Evolutionary conservation across 2,329 filamentous ascomycete genomes (phyloP).

Genomic region (Cladosporium sp.): DNA sequence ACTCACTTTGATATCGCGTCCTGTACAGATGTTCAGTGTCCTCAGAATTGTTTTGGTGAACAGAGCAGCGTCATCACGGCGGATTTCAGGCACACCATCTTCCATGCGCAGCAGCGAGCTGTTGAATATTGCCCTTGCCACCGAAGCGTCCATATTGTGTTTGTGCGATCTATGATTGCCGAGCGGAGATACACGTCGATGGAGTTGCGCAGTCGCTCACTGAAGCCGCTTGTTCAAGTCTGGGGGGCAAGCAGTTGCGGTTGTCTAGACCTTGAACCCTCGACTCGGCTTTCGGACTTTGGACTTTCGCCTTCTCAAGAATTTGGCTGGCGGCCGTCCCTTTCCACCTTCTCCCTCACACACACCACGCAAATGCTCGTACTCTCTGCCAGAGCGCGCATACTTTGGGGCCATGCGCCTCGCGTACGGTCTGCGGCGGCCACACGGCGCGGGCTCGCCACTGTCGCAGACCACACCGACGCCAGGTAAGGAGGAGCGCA

Average conservation of each 20-base stretch:
- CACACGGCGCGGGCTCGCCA: slow-evolving; percentile 39
- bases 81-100: slow-evolving; percentile 3
- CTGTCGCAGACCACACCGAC: slow-evolving; percentile 34
- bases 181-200: too few species aligned
- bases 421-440: slow-evolving; percentile 39
- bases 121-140: slow-evolving; percentile 1
- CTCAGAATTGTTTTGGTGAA: not conserved
- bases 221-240: too few species aligned
- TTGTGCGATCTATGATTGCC: too few species aligned
- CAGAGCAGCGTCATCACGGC: not conserved
- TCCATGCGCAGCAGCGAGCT: slow-evolving; percentile 5
- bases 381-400: slow-evolving; percentile 29
- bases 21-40: slow-evolving; percentile 8
- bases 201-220: too few species aligned
- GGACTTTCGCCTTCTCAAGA: too few species aligned
- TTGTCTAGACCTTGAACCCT: too few species aligned
- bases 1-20: slow-evolving; percentile 8
- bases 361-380: slow-evolving; percentile 20
- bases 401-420: slow-evolving; percentile 46
- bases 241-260: too few species aligned
- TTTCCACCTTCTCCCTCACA: not conserved
- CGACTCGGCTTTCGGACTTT: too few species aligned
- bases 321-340: too few species aligned
- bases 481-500: slow-evolving; percentile 25
- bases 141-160: not conserved